A percentile compares a stretch with the other conserved stretches of the same genome.
Evolutionary conservation across 768 basidiomycete genomes (phyloP).

Genomic region (Lentinula raphanica): DNA sequence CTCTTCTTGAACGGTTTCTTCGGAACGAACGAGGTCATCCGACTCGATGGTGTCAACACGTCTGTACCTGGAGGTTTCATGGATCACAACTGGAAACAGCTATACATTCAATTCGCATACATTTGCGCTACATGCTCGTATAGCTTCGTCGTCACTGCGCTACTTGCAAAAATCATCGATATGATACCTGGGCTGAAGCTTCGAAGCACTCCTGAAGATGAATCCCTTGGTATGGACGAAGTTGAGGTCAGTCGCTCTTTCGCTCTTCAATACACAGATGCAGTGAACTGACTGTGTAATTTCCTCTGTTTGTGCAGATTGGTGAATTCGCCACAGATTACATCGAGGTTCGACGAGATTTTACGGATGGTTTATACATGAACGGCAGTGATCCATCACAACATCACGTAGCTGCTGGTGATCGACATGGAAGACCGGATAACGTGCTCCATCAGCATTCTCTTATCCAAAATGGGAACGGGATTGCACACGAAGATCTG

Average conservation of each 20-base stretch:
- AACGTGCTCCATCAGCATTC: neutral
- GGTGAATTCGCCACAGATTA: constrained; percentile 69
- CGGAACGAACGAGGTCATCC: constrained; percentile 57
- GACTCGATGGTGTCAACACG: constrained; percentile 62
- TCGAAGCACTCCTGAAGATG: constrained; percentile 48
- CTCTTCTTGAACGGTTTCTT: constrained; percentile 71
- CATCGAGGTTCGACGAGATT: constrained; percentile 65
- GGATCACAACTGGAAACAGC: constrained; percentile 71
- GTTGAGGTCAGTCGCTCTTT: constrained; percentile 55
- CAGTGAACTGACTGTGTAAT: neutral
- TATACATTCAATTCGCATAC: constrained; percentile 73
- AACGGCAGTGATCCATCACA: constrained; percentile 9
- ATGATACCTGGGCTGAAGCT: constrained; percentile 54
- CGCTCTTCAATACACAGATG: too few species aligned
- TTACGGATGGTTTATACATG: constrained; percentile 44
- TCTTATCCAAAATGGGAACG: neutral
- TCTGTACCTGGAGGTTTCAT: constrained; percentile 62
- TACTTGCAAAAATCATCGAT: constrained; percentile 54
- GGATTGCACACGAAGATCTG: neutral
- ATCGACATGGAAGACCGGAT: constrained; percentile 35
- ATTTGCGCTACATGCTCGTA: constrained; percentile 54
- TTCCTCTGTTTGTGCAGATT: constrained; percentile 33
- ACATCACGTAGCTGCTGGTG: constrained; percentile 27
- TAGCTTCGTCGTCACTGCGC: constrained; percentile 56
- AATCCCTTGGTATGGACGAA: constrained; percentile 64